Evolutionary conservation across 2,329 filamentous ascomycete genomes (phyloP), one percentile per base, ranked within the genome.

Genomic region (Phoma sp.): DNA sequence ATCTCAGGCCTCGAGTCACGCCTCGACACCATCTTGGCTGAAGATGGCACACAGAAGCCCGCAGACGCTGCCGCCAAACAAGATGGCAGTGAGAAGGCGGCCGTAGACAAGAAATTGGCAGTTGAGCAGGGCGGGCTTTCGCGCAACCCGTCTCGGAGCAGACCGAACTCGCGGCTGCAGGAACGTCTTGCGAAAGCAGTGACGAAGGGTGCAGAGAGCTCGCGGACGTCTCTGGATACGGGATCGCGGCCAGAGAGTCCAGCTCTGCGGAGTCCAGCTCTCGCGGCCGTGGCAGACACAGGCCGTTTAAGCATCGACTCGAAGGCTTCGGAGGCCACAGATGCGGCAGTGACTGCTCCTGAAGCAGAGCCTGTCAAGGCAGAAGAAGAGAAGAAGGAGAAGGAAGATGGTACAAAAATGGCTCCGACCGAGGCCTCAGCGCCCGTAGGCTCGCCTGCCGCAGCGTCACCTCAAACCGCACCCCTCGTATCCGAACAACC

Each of bases 1-100:
- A 91, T 98, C 57, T 92, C 93, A 49, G 93, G 93, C 57, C 89
- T 99, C 53, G 95, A 99, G 78, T 96, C 93, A 55, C 87, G 90
- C 38, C 84, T 99, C 55, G 95, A 99, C 74, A 93, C 86, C 44
- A 96, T 99, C 54, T 83, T 99, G 57, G 87, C 91, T 48, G 93
- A 97, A 62, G 87, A 90, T 50, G 86, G 88, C 38, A 75, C 76
- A 45, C 79, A 76, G 45, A 77, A 73, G 56, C 72, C 71, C 50
- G 77, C 75, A 53, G 63, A 78, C 35, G 63, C 73, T 38, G 66
- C 72, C 14, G 36, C 53, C 4, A 71, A 70, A 47, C 61, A 68
- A 24, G 68, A 72, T 14, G 62, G 51, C 52, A 55, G 55, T 60
- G 74, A 71, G 13, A 67, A 68, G 52, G 44, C 57, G 22, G 49